Evolutionary conservation across 192 early-diverging fungal species (phyloP), one percentile per base, ranked within the genome.

Genomic region (Umbelopsis ramanniana): DNA sequence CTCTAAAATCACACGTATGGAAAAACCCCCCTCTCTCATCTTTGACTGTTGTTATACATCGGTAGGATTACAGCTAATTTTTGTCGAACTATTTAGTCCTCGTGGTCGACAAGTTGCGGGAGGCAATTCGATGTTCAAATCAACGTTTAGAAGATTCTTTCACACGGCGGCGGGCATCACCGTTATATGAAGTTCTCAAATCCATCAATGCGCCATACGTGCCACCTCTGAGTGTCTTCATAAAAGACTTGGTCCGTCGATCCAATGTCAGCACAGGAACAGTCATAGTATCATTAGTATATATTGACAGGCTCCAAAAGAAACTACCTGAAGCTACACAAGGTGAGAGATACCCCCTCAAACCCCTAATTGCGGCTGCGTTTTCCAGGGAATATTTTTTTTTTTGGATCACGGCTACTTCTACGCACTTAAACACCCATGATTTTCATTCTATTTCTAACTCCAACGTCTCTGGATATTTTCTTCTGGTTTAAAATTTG

Each of bases 221-320:
- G 6, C 90, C 90, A 21, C 84, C 88, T 0, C 73, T 92, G 40
- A 80, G 82, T 55, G 72, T 75, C 40, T 92, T 90, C 69, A 89
- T 92, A 71, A 81, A 85, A 7, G 80, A 85, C 38, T 73, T 92
- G 2, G 87, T 90, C 24, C 40, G 83, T 33, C 80, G 85, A 54
- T 90, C 90, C 43, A 88, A 88, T 37, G 90, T 92, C 14, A 85
- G 88, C 66, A 82, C 88, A 1, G 88, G 88, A 2, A 92, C 90
- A 0, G 80, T 92, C 11, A 79, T 92, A 12, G 83, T 87, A 43
- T 89, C 90, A 5, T 71, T 92, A 4, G 88, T 92, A 22, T 92
- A 92, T 74, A 78, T 92, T 26, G 87, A 84, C 45, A 86, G 90
- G 15, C 69, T 92, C 74, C 81, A 84, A 37, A 74, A 77, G 48